phyloP scores from a whole-genome alignment of 2,329 filamentous ascomycete genomes.

The Cercospora citrullina region DNA sequence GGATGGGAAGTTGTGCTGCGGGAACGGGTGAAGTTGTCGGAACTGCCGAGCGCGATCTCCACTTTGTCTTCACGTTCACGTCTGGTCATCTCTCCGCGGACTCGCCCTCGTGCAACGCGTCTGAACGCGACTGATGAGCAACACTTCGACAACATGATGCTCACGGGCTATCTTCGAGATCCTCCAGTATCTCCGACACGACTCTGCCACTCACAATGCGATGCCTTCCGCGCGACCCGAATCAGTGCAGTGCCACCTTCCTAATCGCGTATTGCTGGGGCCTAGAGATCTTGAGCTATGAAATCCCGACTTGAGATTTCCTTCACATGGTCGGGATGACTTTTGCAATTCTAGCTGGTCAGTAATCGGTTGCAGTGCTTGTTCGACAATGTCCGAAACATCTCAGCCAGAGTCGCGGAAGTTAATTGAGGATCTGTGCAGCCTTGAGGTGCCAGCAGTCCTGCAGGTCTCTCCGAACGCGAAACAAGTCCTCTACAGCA shows the following conservation, averaged over 20 bases:
- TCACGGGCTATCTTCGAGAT: not conserved
- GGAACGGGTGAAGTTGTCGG: not conserved
- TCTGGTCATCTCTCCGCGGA: not conserved
- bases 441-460: conserved; percentile 32
- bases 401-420: not conserved
- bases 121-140: not conserved
- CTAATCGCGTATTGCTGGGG: not conserved
- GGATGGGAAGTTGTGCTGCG: not conserved
- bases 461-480: conserved; percentile 31
- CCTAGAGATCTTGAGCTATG: not conserved
- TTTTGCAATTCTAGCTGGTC: not conserved
- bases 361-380: not conserved
- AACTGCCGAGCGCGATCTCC: not conserved
- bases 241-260: not conserved
- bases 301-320: not conserved
- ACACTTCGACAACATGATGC: not conserved
- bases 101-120: not conserved
- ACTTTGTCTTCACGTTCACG: not conserved
- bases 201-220: not conserved
- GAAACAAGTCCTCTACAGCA: conserved; percentile 32
- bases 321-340: not conserved
- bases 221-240: not conserved
- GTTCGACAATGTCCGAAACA: not conserved
- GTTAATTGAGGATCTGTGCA: conserved; percentile 23
- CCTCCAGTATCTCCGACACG: not conserved